Conservation (phyloP, 768 basidiomycete species). For the Serendipita vermifera region DNA sequence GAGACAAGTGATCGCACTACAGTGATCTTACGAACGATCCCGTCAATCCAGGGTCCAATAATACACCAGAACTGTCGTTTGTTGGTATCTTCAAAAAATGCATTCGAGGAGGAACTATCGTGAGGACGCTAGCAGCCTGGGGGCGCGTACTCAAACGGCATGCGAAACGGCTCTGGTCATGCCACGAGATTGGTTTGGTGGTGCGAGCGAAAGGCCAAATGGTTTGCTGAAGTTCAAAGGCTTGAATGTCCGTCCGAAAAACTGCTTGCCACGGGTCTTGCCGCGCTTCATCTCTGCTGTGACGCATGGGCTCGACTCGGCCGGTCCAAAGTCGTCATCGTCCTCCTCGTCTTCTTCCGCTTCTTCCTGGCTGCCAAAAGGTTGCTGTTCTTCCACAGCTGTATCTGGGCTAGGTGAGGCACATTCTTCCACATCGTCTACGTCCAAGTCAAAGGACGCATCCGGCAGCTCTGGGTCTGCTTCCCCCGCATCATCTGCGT, state of each 20-base stretch:
- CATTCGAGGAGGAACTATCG: too few relatives aligned
- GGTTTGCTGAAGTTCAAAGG: neutral
- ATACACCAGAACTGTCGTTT: too few relatives aligned
- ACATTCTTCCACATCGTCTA: neutral
- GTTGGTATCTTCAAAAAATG: too few relatives aligned
- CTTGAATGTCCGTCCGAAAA: conserved; percentile 7
- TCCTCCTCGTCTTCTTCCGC: neutral
- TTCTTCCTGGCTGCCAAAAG: neutral
- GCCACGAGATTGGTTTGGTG: conserved; percentile 2
- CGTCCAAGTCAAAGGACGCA: neutral
- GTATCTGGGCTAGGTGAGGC: too few relatives aligned
- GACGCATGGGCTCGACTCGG: conserved; percentile 5
- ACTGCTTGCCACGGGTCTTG: neutral
- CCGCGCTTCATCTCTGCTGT: neutral
- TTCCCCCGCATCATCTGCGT: neutral
- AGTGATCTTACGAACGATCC: too few relatives aligned
- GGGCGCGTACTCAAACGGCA: too few relatives aligned
- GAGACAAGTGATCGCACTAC: too few relatives aligned
- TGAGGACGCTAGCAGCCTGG: too few relatives aligned
- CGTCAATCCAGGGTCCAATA: too few relatives aligned
- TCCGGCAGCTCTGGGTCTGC: too few relatives aligned
- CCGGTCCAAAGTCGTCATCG: neutral
- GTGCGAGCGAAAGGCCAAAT: neutral
- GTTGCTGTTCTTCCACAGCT: neutral
- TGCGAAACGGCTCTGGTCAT: too few relatives aligned